phyloP scores from a whole-genome alignment of 805 yeast genomes.

The Ogataea trehaloabstinens region DNA sequence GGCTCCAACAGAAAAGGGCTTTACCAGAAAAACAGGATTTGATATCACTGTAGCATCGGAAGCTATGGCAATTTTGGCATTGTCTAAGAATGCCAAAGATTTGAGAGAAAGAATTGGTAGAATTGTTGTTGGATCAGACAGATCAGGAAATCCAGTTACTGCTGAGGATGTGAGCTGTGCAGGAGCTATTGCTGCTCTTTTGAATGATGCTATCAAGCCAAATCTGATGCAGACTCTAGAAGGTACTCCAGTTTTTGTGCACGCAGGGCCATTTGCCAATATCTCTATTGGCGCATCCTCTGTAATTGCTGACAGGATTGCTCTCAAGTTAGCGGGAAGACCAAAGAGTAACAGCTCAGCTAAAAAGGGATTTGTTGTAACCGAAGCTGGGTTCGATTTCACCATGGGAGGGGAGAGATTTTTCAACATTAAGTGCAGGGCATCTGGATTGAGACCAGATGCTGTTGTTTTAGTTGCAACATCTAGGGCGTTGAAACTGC shows the following conservation, averaged over 20 bases:
- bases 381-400: constrained; percentile 88
- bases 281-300: constrained; percentile 86
- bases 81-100: constrained; percentile 67
- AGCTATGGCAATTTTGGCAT: constrained; percentile 81
- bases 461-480: constrained; percentile 81
- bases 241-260: constrained; percentile 85
- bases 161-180: constrained; percentile 85
- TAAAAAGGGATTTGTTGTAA: constrained; percentile 72
- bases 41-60: constrained; percentile 86
- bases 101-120: constrained; percentile 72
- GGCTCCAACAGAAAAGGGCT: constrained; percentile 78
- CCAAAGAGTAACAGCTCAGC: constrained; percentile 29
- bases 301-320: constrained; percentile 76
- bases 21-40: constrained; percentile 71
- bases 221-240: constrained; percentile 85
- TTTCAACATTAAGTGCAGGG: constrained; percentile 76
- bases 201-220: constrained; percentile 82
- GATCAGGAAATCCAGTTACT: constrained; percentile 69
- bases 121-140: constrained; percentile 71
- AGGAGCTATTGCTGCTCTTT: constrained; percentile 79
- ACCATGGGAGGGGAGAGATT: constrained; percentile 92
- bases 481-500: constrained; percentile 78
- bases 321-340: constrained; percentile 73
- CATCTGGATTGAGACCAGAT: constrained; percentile 77
- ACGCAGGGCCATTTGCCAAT: constrained; percentile 88